Conservation (phyloP, 805 yeast species). For the Spathaspora boniae region DNA sequence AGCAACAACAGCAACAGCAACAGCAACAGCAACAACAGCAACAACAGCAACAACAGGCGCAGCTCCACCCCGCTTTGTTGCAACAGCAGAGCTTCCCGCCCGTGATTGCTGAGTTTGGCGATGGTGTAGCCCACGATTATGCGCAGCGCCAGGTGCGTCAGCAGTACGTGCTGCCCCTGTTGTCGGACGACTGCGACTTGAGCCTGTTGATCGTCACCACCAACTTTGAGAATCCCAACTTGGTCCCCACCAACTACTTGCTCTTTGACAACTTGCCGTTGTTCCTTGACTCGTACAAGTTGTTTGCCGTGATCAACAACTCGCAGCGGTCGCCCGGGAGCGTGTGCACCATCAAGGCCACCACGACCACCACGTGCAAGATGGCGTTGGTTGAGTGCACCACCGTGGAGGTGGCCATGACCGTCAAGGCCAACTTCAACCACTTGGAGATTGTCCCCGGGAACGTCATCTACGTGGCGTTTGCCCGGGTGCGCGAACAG, state of each 20-base stretch:
- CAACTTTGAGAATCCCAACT: conserved; percentile 62
- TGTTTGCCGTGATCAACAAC: conserved; percentile 22
- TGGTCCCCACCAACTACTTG: conserved; percentile 75
- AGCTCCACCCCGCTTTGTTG: conserved; percentile 8
- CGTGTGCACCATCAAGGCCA: conserved; percentile 18
- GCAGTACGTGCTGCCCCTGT: conserved; percentile 17
- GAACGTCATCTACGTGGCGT: conserved; percentile 69
- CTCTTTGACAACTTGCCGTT: conserved; percentile 80
- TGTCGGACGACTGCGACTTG: conserved; percentile 60
- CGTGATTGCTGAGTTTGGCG: conserved; percentile 1
- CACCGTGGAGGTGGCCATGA: conserved; percentile 70
- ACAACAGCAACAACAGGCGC: conserved; percentile 6
- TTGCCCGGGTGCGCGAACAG: conserved; percentile 58
- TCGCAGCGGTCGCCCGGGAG: conserved; percentile 15
- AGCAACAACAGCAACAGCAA: conserved; percentile 9
- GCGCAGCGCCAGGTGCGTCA: neutral
- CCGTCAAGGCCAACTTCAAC: conserved; percentile 71
- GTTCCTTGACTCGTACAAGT: conserved; percentile 50
- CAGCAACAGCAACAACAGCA: conserved; percentile 12
- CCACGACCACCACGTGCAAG: conserved; percentile 18
- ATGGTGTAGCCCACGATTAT: no score
- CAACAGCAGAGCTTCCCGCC: conserved; percentile 10
- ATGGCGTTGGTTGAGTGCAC: conserved; percentile 64
- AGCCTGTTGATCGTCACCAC: conserved; percentile 61
- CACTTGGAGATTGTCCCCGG: conserved; percentile 84